Evolutionary conservation across 164 flowering plant species (phyloP).

Genomic region (Tinospora cordifolia): DNA sequence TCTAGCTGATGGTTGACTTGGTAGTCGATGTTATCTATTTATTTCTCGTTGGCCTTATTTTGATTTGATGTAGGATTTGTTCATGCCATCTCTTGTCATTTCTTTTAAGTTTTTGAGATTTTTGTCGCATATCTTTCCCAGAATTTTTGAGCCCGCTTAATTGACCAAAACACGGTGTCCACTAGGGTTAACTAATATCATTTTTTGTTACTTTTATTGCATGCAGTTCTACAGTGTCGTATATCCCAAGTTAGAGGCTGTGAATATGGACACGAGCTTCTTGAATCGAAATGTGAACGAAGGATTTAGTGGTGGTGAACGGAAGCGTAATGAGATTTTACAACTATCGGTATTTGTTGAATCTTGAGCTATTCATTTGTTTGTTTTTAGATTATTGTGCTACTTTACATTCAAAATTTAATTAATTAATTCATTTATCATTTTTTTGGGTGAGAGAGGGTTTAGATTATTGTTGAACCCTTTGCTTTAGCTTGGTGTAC

Average conservation of each 20-base stretch:
- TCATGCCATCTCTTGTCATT: not conserved
- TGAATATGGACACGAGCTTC: constrained; percentile 79
- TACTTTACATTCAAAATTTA: not conserved
- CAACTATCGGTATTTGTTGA: constrained; percentile 78
- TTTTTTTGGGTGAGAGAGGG: too few species aligned
- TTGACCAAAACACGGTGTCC: not conserved
- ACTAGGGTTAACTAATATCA: not conserved
- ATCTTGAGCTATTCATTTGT: not conserved
- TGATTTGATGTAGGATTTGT: not conserved
- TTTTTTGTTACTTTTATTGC: not conserved
- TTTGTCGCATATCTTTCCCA: not conserved
- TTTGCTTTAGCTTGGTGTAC: too few species aligned
- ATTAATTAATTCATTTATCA: too few species aligned
- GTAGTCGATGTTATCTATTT: not conserved
- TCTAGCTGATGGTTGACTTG: not conserved
- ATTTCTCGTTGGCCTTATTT: not conserved
- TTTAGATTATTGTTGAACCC: too few species aligned
- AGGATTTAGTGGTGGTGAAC: constrained; percentile 99
- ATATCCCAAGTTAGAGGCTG: constrained; percentile 54
- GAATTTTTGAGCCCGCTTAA: not conserved
- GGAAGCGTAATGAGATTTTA: constrained; percentile 91
- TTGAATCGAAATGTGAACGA: constrained; percentile 93
- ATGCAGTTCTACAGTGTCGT: constrained; percentile 71
- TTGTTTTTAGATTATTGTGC: not conserved
- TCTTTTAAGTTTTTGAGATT: not conserved